Evolutionary conservation across 2,329 filamentous ascomycete species (phyloP), one percentile per base, ranked within the genome.

Genomic region (Hypoxylon sp.): DNA sequence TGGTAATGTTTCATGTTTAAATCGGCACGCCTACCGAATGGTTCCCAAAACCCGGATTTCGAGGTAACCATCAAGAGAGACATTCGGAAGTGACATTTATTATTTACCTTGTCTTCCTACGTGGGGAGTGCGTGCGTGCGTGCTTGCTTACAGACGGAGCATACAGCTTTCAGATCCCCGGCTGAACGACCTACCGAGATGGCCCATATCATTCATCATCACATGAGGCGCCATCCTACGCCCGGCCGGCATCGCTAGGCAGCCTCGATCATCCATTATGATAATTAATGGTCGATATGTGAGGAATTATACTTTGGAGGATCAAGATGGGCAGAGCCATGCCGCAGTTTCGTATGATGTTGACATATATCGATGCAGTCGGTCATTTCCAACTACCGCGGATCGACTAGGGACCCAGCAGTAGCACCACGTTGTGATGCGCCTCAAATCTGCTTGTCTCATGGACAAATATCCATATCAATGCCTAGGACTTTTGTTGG

Each of bases 1-100:
- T 61, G 43, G 45, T 49, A 49, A 53, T 60, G 61, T 64, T 65
- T 67, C 62, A 62, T 57, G 57, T 55, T 64, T 60, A 61, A 55
- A 57, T 61, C 52, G 51, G 62, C 47, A 31, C 32, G 25, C 43
- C 44, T 58, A 49, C 54, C 52, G 57, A 54, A 50, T 53, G 30
- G 34, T 26, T 48, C 55, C 46, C 46, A 26, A 38, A 48, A 47
- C 40, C 51, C 47, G 36, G 32, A 40, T 51, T 48, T 51, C 32
- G 44, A 50, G 57, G 61, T 61, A 62, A 61, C 62, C 54, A 40
- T 44, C 34, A 27, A 52, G 37, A 49, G 53, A 62, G 50, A 62
- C 51, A 57, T 50, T 51, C 55, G 52, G 59, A 60, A 61, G 55
- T 45, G 53, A 59, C 57, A 27, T 59, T 32, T 51, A n/a, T n/a